phyloP scores from a whole-genome alignment of 2,329 filamentous ascomycete genomes.

The Cercospora zeae-maydis region DNA sequence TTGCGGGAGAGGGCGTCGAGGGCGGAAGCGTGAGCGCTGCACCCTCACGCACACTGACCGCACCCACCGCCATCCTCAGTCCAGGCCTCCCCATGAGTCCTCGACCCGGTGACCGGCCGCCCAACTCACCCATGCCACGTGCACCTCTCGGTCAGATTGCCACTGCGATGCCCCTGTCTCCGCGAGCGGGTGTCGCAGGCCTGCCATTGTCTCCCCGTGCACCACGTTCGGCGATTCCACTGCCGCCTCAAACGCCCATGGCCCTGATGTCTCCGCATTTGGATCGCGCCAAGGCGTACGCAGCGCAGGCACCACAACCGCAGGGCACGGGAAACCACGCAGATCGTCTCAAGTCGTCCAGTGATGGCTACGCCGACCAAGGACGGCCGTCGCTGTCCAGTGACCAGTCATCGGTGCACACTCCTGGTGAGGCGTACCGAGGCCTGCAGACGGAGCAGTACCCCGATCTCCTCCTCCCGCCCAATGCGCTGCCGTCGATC shows the following conservation, averaged over 20 bases:
- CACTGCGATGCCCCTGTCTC: conserved; percentile 66
- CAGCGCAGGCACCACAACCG: conserved; percentile 28
- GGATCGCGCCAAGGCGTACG: conserved; percentile 39
- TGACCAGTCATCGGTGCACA: conserved; percentile 24
- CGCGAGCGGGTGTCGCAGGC: conserved; percentile 49
- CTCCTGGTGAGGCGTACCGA: conserved; percentile 59
- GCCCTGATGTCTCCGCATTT: conserved; percentile 55
- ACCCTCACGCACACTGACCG: conserved; percentile 31
- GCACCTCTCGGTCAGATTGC: conserved; percentile 52
- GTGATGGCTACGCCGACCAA: conserved; percentile 26
- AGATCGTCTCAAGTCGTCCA: conserved; percentile 24
- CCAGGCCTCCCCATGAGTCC: conserved; percentile 64
- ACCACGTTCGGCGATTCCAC: conserved; percentile 67
- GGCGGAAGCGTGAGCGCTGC: conserved; percentile 27
- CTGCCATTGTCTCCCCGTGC: conserved; percentile 68
- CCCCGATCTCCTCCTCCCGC: conserved; percentile 77
- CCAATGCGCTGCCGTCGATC: conserved; percentile 83
- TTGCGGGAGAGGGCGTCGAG: conserved; percentile 29
- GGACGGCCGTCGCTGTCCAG: conserved; percentile 29
- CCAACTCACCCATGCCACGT: conserved; percentile 58
- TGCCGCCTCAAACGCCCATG: conserved; percentile 66
- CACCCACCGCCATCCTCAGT: conserved; percentile 52
- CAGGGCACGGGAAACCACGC: conserved; percentile 19
- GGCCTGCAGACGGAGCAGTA: conserved; percentile 82
- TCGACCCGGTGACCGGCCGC: conserved; percentile 57